These are phyloP conservation scores for Pyrenula aspistea DNA, from an alignment of 495 filamentous ascomycete genomes.

Conservation along the genomic window DNA sequence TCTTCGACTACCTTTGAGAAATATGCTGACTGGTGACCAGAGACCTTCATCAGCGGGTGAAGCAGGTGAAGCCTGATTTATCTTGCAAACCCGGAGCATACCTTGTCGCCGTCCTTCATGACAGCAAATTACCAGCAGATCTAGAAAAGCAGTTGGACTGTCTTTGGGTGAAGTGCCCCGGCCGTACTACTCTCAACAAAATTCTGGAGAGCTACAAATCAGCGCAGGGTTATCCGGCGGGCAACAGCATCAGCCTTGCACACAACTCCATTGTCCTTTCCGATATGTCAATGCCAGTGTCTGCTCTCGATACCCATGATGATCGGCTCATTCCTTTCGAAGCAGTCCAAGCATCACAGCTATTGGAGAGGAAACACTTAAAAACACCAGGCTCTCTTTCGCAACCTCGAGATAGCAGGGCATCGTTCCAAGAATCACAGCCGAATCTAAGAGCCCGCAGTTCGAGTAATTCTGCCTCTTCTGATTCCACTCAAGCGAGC, in stretches of 20 bases:
- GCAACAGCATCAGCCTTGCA: constrained; percentile 7
- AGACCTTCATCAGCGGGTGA: constrained; percentile 2
- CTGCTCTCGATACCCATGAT: constrained; percentile 9
- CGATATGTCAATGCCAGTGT: constrained; percentile 9
- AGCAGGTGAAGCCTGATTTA: constrained; percentile 3
- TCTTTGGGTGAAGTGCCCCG: constrained; percentile 3
- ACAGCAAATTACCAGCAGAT: background rate
- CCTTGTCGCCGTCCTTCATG: constrained; percentile 4
- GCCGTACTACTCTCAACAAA: constrained; percentile 19
- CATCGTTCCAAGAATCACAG: background rate
- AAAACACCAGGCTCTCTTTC: constrained; percentile 4
- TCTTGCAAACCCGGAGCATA: constrained; percentile 1
- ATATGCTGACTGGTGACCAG: too few species aligned
- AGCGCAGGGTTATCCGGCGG: constrained; percentile 3
- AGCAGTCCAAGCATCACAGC: constrained; percentile 9
- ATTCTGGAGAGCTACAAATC: constrained; percentile 13
- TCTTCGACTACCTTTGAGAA: too few species aligned
- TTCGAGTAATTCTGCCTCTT: background rate
- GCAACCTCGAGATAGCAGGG: background rate
- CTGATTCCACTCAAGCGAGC: background rate
- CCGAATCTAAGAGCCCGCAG: background rate
- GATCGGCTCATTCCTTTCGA: constrained; percentile 20
- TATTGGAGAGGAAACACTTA: background rate
- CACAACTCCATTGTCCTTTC: constrained; percentile 7
- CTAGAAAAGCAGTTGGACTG: constrained; percentile 1